phyloP scores from a whole-genome alignment of 2,329 filamentous ascomycete species.

The Fusarium scirpi region DNA sequence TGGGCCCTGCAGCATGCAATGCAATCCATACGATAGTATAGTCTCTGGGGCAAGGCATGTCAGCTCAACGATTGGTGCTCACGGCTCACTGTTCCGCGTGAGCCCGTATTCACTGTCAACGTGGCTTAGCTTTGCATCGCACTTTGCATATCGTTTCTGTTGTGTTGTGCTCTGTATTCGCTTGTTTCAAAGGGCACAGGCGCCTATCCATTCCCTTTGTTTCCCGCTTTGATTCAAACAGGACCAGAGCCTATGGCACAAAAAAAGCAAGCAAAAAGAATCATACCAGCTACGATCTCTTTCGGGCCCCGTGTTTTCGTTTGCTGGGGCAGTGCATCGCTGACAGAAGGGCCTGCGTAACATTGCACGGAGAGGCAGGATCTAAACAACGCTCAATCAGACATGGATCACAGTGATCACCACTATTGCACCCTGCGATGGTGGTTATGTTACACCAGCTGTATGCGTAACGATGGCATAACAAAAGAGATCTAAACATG shows the following conservation, averaged over 20 bases:
- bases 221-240: conserved; percentile 26
- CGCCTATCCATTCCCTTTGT: conserved; percentile 12
- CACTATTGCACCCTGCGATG: background rate
- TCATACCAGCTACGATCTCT: background rate
- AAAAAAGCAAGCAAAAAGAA: background rate
- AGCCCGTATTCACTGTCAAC: conserved; percentile 41
- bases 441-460: conserved; percentile 14
- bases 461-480: conserved; percentile 35
- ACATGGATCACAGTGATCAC: background rate
- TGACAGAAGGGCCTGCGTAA: conserved; percentile 30
- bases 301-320: conserved; percentile 28
- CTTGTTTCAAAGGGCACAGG: conserved; percentile 27
- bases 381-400: conserved; percentile 13
- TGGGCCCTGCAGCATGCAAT: conserved; percentile 16
- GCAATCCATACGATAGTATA: background rate
- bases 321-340: conserved; percentile 23
- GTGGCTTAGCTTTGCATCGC: conserved; percentile 26
- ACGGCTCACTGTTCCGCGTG: conserved; percentile 18
- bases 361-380: conserved; percentile 23
- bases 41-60: conserved; percentile 28
- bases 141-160: background rate
- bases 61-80: conserved; percentile 32
- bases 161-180: background rate
- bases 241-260: background rate
- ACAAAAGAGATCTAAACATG: background rate